These are phyloP conservation scores for Zygoascus meyerae DNA, from an alignment of 1,139 yeast genomes.

Conservation along the genomic window DNA sequence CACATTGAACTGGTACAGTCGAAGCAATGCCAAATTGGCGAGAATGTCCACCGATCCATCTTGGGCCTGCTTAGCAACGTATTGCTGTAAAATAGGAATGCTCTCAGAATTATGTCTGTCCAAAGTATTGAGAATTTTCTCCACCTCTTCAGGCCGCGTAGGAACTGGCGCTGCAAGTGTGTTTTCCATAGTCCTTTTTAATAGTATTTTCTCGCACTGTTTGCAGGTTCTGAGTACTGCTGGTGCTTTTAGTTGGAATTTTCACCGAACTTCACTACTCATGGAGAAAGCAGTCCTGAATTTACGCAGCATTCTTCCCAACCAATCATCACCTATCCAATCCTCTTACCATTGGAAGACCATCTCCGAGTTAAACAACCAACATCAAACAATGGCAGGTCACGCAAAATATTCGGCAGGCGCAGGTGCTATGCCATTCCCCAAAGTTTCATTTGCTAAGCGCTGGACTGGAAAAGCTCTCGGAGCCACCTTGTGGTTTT, in stretches of 20 bases:
- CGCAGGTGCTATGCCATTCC: slow-evolving; percentile 34
- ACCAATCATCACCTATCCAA: slow-evolving; percentile 1
- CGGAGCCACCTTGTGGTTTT: slow-evolving; percentile 86
- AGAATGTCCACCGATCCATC: slow-evolving; percentile 38
- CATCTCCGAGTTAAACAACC: neutral
- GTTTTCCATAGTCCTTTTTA: slow-evolving; percentile 25
- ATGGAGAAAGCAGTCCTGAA: neutral
- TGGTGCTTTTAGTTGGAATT: neutral
- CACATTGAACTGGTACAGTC: slow-evolving; percentile 38
- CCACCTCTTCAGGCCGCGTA: slow-evolving; percentile 37
- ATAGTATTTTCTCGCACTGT: neutral
- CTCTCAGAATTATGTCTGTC: slow-evolving; percentile 44
- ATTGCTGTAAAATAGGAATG: slow-evolving; percentile 40
- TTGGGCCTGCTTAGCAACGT: slow-evolving; percentile 38
- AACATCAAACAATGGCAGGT: slow-evolving; percentile 18
- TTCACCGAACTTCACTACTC: slow-evolving; percentile 22
- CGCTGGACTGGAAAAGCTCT: slow-evolving; percentile 56
- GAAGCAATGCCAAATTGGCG: slow-evolving; percentile 44
- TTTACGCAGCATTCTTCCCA: neutral
- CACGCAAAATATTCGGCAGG: slow-evolving; percentile 31
- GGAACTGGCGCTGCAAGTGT: slow-evolving; percentile 31
- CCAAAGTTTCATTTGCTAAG: slow-evolving; percentile 35
- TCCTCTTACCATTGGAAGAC: neutral
- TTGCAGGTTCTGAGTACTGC: neutral
- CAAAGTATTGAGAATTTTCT: slow-evolving; percentile 36